Conservation (phyloP, 495 filamentous ascomycete species). For the Darksidea phi region DNA sequence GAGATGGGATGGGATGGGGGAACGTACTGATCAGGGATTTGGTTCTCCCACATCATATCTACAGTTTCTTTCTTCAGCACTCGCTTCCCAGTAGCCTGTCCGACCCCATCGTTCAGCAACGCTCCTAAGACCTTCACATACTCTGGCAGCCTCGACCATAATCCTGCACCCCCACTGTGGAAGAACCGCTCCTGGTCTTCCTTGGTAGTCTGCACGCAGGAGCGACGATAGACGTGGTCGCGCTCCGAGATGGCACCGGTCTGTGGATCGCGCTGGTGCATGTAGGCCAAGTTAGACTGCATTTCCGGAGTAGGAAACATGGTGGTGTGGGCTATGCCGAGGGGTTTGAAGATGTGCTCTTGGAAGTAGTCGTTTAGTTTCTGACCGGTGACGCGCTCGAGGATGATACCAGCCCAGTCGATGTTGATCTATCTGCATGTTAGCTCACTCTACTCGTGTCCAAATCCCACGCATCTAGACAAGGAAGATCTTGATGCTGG, state of each 20-base stretch:
- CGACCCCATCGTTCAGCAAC: conserved; percentile 42
- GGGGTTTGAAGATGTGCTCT: conserved; percentile 56
- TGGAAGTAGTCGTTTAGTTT: conserved; percentile 58
- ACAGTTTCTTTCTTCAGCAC: conserved; percentile 55
- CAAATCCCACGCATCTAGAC: no score
- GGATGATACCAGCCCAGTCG: conserved; percentile 60
- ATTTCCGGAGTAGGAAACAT: conserved; percentile 56
- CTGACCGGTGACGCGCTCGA: conserved; percentile 54
- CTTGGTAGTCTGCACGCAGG: conserved; percentile 44
- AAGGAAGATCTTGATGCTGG: no score
- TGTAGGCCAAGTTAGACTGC: conserved; percentile 51
- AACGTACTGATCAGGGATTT: conserved; percentile 49
- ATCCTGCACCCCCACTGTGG: conserved; percentile 58
- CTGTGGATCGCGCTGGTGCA: conserved; percentile 49
- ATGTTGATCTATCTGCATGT: conserved; percentile 47
- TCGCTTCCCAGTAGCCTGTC: conserved; percentile 46
- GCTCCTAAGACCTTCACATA: conserved; percentile 44
- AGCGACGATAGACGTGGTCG: conserved; percentile 51
- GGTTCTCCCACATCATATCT: conserved; percentile 60
- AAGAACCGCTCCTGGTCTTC: conserved; percentile 46
- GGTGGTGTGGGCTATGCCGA: conserved; percentile 53
- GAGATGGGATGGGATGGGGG: not conserved
- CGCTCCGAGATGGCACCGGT: conserved; percentile 43
- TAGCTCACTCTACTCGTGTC: not conserved
- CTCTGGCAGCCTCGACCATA: conserved; percentile 55